Base-by-base conservation (phyloP, 805 yeast genomes). In the Monosporozyma aquatica region DNA sequence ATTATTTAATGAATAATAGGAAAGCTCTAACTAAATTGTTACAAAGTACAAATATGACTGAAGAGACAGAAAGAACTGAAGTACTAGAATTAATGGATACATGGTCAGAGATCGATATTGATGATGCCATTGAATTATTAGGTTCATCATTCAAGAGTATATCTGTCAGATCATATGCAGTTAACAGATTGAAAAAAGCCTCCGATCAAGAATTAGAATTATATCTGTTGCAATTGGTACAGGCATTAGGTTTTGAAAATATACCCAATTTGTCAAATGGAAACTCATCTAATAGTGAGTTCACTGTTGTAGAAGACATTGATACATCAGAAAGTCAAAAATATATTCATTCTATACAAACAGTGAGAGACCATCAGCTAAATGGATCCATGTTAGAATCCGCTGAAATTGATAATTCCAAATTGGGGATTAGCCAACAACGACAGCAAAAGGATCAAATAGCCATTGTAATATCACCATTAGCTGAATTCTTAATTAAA, bases 41-140 rank as follows among this genome's bases (percentile, higher is more conserved):
- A 49, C 87, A 87, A 59, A 80, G 94, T 35, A 83, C 89, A 14
- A 81, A 89, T 51, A 84, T 97, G 85, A 85, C 77, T 28, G 94
- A 87, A 59, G 83, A 82, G 47, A 66, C 70, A 42, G 98, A 90
- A 64, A 76, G 82, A 23, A 72, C 69, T 34, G 95, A 87, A 56
- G 90, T 87, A 8, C 72, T 86, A 39, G 85, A 80, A 44, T 68
- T 86, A 23, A 66, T 86, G 38, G 78, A 80, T 7, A 66, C 70
- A 40, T 80, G 87, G 72, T 84, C 80, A 8, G 82, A 80, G 47
- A 80, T 85, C 42, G 90, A 81, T 48, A 76, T 84, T 28, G 92
- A 84, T 43, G 92, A 85, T 61, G 87, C 94, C 1, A 68, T 90
- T 40, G 98, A 92, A 56, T 67, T 90, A 21, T 67, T 90, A 23